These are phyloP conservation scores for Diaporthe batatas DNA, from an alignment of 2,329 filamentous ascomycete species.

Conservation along the genomic window DNA sequence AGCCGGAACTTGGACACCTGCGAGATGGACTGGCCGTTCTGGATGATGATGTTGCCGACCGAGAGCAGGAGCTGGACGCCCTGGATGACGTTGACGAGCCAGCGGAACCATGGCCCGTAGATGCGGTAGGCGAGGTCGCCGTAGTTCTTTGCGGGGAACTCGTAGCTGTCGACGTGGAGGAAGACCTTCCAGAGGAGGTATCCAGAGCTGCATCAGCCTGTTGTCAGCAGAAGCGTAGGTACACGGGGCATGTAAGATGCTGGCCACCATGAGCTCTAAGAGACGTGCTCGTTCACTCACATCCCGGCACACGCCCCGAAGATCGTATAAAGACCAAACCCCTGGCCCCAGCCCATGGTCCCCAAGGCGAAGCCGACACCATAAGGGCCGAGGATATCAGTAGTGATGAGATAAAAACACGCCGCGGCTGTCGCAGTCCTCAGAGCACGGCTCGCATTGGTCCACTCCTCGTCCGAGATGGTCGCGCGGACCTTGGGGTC, in stretches of 20 bases:
- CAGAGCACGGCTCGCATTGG: slow-evolving; percentile 50
- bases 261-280: too few relatives aligned
- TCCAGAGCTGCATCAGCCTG: slow-evolving; percentile 45
- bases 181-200: slow-evolving; percentile 59
- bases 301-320: slow-evolving; percentile 53
- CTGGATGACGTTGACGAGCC: slow-evolving; percentile 61
- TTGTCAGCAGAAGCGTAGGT: neutral
- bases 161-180: slow-evolving; percentile 58
- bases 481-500: slow-evolving; percentile 35
- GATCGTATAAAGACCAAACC: slow-evolving; percentile 57
- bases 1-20: slow-evolving; percentile 63
- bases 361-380: slow-evolving; percentile 50
- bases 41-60: slow-evolving; percentile 64
- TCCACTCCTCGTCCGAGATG: slow-evolving; percentile 40
- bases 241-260: neutral
- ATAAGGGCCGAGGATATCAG: slow-evolving; percentile 59
- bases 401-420: slow-evolving; percentile 61
- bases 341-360: slow-evolving; percentile 51
- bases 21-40: slow-evolving; percentile 65
- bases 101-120: slow-evolving; percentile 58
- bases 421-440: slow-evolving; percentile 59
- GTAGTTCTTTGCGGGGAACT: slow-evolving; percentile 60
- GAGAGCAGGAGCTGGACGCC: slow-evolving; percentile 61
- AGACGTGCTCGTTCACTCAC: slow-evolving; percentile 48
- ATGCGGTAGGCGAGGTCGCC: slow-evolving; percentile 61